These are phyloP conservation scores for Vinca minor DNA, from an alignment of 257 asterid genomes.

Conservation along the genomic window DNA sequence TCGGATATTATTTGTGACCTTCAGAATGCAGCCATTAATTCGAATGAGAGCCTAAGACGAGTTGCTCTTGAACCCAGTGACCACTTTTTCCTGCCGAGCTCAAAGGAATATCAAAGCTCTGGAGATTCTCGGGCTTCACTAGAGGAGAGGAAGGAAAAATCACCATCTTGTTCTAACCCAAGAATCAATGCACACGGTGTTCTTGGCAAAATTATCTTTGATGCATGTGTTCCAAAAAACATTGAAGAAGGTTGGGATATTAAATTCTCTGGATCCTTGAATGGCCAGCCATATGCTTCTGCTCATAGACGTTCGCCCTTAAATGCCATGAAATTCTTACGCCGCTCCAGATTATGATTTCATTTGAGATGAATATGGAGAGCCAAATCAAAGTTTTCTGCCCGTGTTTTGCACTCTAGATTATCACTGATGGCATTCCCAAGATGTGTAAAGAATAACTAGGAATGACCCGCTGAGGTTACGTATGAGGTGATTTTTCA, in stretches of 20 bases:
- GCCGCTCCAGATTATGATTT: conserved; percentile 58
- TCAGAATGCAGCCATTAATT: conserved; percentile 81
- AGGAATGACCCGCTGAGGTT: neutral
- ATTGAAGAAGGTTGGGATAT: conserved; percentile 81
- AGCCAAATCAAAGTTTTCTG: conserved; percentile 3
- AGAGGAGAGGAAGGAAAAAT: conserved; percentile 47
- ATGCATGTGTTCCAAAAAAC: conserved; percentile 79
- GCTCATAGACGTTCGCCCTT: conserved; percentile 45
- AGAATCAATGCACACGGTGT: conserved; percentile 60
- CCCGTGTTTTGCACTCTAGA: neutral
- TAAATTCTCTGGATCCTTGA: conserved; percentile 59
- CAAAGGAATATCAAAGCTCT: conserved; percentile 36
- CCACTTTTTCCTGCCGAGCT: conserved; percentile 77
- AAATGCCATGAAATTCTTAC: conserved; percentile 35
- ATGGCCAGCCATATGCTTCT: conserved; percentile 59
- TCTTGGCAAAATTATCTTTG: conserved; percentile 74
- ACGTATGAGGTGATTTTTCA: no score
- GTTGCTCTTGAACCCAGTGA: conserved; percentile 69
- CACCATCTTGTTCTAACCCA: conserved; percentile 39
- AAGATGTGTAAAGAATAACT: neutral
- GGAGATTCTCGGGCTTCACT: conserved; percentile 31
- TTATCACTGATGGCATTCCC: neutral
- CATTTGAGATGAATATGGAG: conserved; percentile 13
- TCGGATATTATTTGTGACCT: conserved; percentile 74
- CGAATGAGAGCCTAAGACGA: conserved; percentile 73